Evolutionary conservation across 164 flowering plant species (phyloP).

Genomic region (Chloranthus sessilifolius): DNA sequence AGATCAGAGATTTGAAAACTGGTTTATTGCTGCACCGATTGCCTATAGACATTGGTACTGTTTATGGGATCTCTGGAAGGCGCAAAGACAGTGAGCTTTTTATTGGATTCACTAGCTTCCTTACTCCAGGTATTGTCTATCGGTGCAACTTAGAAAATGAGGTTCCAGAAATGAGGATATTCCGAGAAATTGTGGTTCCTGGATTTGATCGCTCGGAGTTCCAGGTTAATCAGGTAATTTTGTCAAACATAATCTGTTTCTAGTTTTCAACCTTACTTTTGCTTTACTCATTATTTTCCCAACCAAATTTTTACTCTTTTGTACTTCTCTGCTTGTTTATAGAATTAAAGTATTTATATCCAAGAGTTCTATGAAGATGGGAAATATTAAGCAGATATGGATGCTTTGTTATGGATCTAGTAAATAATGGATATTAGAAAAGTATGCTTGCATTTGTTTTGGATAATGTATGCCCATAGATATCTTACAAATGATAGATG

Average conservation of each 20-base stretch:
- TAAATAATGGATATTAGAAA: too few relatives aligned
- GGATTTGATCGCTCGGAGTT: constrained; percentile 80
- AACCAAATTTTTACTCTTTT: too few relatives aligned
- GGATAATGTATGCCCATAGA: too few relatives aligned
- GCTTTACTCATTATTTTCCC: too few relatives aligned
- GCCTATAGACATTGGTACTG: constrained; percentile 87
- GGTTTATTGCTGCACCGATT: constrained; percentile 69
- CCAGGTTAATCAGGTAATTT: constrained; percentile 77
- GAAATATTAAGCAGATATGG: too few relatives aligned
- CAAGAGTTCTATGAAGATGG: too few relatives aligned
- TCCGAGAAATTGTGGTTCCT: constrained; percentile 73
- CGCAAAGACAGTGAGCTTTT: constrained; percentile 63
- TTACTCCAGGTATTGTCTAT: constrained; percentile 87
- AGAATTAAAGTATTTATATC: too few relatives aligned
- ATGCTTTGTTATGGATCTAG: too few relatives aligned
- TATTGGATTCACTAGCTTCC: constrained; percentile 80
- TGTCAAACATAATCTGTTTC: not conserved
- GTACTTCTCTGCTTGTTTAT: too few relatives aligned
- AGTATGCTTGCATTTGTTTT: too few relatives aligned
- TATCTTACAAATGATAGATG: too few relatives aligned
- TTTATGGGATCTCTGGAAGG: constrained; percentile 57
- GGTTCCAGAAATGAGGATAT: constrained; percentile 70
- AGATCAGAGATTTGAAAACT: constrained; percentile 76
- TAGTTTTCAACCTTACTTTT: too few relatives aligned
- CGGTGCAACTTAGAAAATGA: constrained; percentile 54